phyloP scores from a whole-genome alignment of 2,329 filamentous ascomycete genomes.

The Nigrospora osmanthi region DNA sequence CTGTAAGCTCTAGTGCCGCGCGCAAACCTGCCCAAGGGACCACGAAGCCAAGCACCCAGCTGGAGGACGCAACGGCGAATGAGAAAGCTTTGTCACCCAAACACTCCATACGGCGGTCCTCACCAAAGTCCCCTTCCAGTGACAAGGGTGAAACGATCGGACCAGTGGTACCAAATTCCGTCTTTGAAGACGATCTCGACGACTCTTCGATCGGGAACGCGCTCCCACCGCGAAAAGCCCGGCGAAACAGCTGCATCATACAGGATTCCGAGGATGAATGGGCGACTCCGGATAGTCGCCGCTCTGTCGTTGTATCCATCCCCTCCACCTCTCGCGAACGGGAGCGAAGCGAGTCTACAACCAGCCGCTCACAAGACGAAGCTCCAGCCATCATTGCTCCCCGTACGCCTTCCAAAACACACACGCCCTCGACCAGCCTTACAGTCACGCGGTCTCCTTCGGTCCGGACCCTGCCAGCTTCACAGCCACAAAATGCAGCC shows the following conservation, averaged over 20 bases:
- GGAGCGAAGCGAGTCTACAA: constrained; percentile 7
- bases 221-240: constrained; percentile 10
- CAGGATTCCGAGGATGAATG: constrained; percentile 52
- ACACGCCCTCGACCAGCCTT: neutral
- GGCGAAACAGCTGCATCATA: constrained; percentile 31
- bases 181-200: constrained; percentile 8
- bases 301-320: constrained; percentile 21
- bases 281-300: constrained; percentile 29
- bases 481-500: neutral
- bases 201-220: constrained; percentile 11
- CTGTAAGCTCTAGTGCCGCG: neutral
- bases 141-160: constrained; percentile 1
- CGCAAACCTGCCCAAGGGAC: neutral
- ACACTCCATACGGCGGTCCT: neutral
- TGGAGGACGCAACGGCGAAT: neutral
- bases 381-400: constrained; percentile 10
- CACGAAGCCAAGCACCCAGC: neutral
- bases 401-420: constrained; percentile 16
- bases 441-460: constrained; percentile 11
- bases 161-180: constrained; percentile 8
- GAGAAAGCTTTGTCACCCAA: neutral
- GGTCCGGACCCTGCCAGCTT: constrained; percentile 3
- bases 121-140: neutral
- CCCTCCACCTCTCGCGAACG: constrained; percentile 8
- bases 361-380: constrained; percentile 6